Evolutionary conservation across 2,329 filamentous ascomycete genomes (phyloP), one percentile per base, ranked within the genome.

Genomic region (Didymella segeticola): DNA sequence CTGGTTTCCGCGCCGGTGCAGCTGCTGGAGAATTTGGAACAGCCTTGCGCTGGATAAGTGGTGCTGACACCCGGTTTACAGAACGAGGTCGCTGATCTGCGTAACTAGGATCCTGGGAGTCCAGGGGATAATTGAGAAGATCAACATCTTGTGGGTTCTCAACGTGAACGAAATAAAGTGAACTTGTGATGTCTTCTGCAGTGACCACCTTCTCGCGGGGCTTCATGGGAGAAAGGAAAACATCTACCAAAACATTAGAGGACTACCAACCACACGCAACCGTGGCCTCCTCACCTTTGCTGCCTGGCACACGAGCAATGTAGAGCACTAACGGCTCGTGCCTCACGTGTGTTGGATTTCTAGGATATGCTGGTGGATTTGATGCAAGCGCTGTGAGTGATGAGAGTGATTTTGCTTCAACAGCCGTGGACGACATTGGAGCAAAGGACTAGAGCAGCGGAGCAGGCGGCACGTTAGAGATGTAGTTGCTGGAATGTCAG

Each of bases 301-400:
- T 96, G 19, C 93, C 93, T 1, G 95, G 95, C 0, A 99, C 93
- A 62, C 93, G 83, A 29, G 93, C 91, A 62, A 99, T 96, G 76
- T 99, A 99, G 33, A 99, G 83, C 2, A 88, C 86, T 43, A 98
- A 75, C 4, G 91, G 86, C 43, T 91, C 86, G 58, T 88, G 84
- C 58, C 80, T 84, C 64, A 83, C 78, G 62, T 89, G 86, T 3
- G 86, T 85, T 5, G 90, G 89, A 69, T 90, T 90, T 67, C 89
- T 84, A 43, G 91, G 91, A 73, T 96, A 95, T 65, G 87, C 84
- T 39, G 95, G 93, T 34, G 93, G 95, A 67, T 96, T 91, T 45
- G 89, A 84, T 58, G 95, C 93, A 58, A 97, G 84, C 34, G 84
- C 79, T 61, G 91, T 95, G 60, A 99, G 83, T 47, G 86, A 82